Conservation (phyloP, 345 rosid species). For the Pistacia vera region DNA sequence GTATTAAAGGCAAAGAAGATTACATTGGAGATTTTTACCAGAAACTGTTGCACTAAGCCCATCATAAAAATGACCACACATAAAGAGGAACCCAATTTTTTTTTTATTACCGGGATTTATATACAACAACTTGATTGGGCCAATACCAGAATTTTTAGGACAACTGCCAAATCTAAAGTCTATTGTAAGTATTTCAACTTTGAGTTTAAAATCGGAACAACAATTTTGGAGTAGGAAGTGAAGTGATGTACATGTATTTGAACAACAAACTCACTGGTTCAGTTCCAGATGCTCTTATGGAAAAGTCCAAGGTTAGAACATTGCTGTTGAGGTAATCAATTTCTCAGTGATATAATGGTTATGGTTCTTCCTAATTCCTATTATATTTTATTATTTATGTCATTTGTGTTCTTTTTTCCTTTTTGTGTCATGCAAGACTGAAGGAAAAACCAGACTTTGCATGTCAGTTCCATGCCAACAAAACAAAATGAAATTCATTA, state of each 20-base stretch:
- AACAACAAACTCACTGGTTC: not conserved
- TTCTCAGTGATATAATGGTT: too few relatives aligned
- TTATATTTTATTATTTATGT: too few relatives aligned
- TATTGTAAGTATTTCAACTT: not conserved
- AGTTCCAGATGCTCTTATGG: not conserved
- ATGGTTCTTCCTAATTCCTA: too few relatives aligned
- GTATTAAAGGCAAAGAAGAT: not conserved
- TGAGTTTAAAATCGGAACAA: not conserved
- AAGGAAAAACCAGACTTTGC: not conserved
- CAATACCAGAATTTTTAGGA: constrained; percentile 16
- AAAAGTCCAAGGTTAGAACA: not conserved
- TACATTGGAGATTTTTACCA: not conserved
- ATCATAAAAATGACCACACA: too few relatives aligned
- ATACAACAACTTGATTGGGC: constrained; percentile 25
- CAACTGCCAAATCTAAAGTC: constrained; percentile 4
- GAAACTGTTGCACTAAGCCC: not conserved
- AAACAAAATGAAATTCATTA: not conserved
- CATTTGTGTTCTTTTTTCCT: too few relatives aligned
- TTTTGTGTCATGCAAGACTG: not conserved
- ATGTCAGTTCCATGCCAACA: not conserved
- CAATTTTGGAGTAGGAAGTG: not conserved
- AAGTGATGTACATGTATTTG: not conserved
- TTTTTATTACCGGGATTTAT: constrained; percentile 30
- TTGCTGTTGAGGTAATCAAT: not conserved
- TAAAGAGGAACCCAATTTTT: not conserved